Evolutionary conservation across 2,329 filamentous ascomycete species (phyloP).

Genomic region (Pestalotiopsis sp.): DNA sequence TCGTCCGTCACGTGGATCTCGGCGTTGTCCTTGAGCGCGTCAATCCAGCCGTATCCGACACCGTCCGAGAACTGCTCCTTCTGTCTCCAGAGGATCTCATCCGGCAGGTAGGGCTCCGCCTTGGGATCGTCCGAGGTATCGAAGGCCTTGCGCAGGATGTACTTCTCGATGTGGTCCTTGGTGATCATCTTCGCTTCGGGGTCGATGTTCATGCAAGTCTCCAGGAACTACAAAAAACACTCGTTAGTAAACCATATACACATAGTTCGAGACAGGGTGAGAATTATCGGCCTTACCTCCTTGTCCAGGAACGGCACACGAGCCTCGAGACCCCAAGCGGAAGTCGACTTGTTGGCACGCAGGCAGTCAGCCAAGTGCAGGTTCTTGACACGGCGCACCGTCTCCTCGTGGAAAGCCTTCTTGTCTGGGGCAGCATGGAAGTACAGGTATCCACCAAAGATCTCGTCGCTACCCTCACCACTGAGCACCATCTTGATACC

Average conservation of each 20-base stretch:
- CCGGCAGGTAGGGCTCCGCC: conserved; percentile 84
- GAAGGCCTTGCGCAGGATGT: conserved; percentile 96
- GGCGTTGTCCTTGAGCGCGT: conserved; percentile 92
- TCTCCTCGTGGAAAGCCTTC: conserved; percentile 94
- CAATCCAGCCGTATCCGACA: conserved; percentile 99
- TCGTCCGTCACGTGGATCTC: conserved; percentile 90
- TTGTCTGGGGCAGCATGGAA: conserved; percentile 94
- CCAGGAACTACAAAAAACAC: conserved; percentile 71
- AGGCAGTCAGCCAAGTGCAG: conserved; percentile 95
- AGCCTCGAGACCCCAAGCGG: conserved; percentile 96
- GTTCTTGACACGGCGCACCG: conserved; percentile 92
- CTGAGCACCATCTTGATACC: conserved; percentile 99
- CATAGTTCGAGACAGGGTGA: background rate
- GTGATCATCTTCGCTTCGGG: conserved; percentile 96
- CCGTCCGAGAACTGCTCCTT: conserved; percentile 99
- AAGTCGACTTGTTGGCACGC: conserved; percentile 98
- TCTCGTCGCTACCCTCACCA: conserved; percentile 96
- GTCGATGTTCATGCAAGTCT: conserved; percentile 91
- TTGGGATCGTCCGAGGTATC: conserved; percentile 87
- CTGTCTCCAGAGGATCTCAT: conserved; percentile 95
- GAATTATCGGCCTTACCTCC: conserved; percentile 52
- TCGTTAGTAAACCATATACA: conserved; percentile 21
- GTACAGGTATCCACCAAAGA: conserved; percentile 98
- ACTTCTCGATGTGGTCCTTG: conserved; percentile 89
- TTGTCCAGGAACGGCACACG: conserved; percentile 98